Conservation (phyloP, 1,284 basidiomycete species). For the Gyrodon tennesseensis region DNA sequence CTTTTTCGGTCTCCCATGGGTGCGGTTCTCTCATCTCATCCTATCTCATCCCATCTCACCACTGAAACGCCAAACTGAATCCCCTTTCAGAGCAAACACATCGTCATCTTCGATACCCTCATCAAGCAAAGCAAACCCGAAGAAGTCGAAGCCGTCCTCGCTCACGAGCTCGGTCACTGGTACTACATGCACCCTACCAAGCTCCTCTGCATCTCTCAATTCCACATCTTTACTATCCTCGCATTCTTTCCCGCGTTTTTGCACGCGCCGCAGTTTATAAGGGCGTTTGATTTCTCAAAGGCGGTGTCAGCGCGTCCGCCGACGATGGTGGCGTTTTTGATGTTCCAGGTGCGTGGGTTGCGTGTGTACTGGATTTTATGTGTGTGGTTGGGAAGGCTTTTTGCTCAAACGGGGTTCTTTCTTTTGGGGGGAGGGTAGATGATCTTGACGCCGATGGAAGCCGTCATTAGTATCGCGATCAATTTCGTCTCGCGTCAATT, state of each 20-base stretch:
- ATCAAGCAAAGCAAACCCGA: conserved; percentile 87
- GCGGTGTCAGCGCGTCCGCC: conserved; percentile 68
- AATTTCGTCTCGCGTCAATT: conserved; percentile 81
- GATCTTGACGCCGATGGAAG: conserved; percentile 81
- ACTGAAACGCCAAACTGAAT: not conserved
- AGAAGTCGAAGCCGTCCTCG: conserved; percentile 87
- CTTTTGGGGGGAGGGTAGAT: conserved; percentile 49
- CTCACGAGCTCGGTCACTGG: conserved; percentile 98
- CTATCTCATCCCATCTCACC: not conserved
- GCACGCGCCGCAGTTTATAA: conserved; percentile 78
- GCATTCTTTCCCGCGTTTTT: conserved; percentile 92
- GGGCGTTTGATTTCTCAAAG: conserved; percentile 83
- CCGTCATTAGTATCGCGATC: conserved; percentile 72
- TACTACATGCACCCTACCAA: conserved; percentile 87
- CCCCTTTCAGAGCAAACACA: conserved; percentile 70
- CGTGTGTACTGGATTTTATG: not conserved
- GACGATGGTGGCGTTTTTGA: conserved; percentile 84
- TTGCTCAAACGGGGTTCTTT: not conserved
- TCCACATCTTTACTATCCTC: conserved; percentile 86
- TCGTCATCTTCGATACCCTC: conserved; percentile 97
- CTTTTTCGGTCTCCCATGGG: conserved; percentile 94
- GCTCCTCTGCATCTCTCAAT: conserved; percentile 80
- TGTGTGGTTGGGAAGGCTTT: not conserved
- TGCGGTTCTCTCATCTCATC: conserved; percentile 41
- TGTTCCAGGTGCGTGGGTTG: conserved; percentile 64